Evolutionary conservation across 192 early-diverging fungal genomes (phyloP).

Genomic region (Neocallimastix lanati): DNA sequence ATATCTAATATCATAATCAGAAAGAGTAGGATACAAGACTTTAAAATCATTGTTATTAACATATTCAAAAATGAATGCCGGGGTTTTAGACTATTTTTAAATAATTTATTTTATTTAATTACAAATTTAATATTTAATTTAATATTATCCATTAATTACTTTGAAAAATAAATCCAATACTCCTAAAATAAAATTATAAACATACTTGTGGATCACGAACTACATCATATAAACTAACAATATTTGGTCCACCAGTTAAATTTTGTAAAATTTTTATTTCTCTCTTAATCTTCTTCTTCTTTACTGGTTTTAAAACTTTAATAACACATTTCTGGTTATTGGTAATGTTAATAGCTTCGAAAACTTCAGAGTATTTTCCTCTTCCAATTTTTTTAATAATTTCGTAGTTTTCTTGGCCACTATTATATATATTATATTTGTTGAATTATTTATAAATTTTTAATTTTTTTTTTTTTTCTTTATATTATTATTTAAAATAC

Average conservation of each 20-base stretch:
- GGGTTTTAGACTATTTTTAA: constrained; percentile 72
- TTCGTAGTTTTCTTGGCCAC: constrained; percentile 90
- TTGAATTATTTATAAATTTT: background rate
- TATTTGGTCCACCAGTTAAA: constrained; percentile 81
- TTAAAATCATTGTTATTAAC: constrained; percentile 98
- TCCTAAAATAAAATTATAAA: too few species aligned
- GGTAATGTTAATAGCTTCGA: constrained; percentile 88
- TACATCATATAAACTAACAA: constrained; percentile 79
- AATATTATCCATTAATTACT: background rate
- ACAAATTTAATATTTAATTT: background rate
- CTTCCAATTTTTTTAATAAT: constrained; percentile 93
- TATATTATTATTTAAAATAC: too few species aligned
- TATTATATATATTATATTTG: too few species aligned
- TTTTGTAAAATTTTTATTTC: constrained; percentile 99
- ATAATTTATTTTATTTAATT: too few species aligned
- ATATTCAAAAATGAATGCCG: constrained; percentile 88
- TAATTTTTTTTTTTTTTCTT: too few species aligned
- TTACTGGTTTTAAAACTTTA: constrained; percentile 98
- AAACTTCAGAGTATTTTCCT: constrained; percentile 98
- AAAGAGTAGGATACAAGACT: constrained; percentile 80
- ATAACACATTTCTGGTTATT: constrained; percentile 85
- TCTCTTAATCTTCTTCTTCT: constrained; percentile 99
- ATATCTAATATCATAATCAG: constrained; percentile 85
- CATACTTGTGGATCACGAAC: constrained; percentile 80
- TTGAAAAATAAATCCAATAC: too few species aligned